Base-by-base conservation (phyloP, 257 asterid species). In the Eucommia ulmoides region DNA sequence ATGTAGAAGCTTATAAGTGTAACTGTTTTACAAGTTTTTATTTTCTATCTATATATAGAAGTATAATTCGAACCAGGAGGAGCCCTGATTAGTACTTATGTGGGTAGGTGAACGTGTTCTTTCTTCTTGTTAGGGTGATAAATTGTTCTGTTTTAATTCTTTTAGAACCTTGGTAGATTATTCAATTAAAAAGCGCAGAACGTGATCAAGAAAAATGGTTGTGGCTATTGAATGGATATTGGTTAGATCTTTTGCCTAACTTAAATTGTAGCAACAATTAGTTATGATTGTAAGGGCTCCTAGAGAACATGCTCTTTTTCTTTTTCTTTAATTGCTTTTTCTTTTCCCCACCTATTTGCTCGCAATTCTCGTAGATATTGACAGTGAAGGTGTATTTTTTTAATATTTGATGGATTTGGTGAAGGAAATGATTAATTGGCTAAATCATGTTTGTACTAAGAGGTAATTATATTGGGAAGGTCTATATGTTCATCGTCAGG, bases 1-100 rank as follows among this genome's bases (percentile, higher is more conserved):
- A n/a, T n/a, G n/a, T n/a, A n/a, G n/a, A n/a, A n/a, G n/a, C n/a
- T n/a, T n/a, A n/a, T n/a, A n/a, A n/a, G n/a, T n/a, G n/a, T n/a
- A n/a, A n/a, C n/a, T n/a, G n/a, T n/a, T n/a, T n/a, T n/a, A n/a
- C n/a, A n/a, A n/a, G n/a, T 42, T 35, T 33, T 42, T 25, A 51
- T n/a, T 12, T 35, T 12, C 6, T 22, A 17, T 58, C 24, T 19
- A 53, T 54, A 25, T n/a, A n/a, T n/a, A 38, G 2, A 22, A 20
- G 23, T 49, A 20, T 45, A 55, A 41, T 35, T 21, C 22, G 59
- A 54, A 33, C 24, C 47, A 23, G 7, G 12, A 26, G 24, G 21
- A 41, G 38, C 51, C 51, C n/a, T 6, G 38, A 6, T 4, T 26
- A 26, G 12, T 15, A 2, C 53, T 14, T 24, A 44, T n/a, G n/a